phyloP scores from a whole-genome alignment of 345 rosid species.

The Murraya koenigii region DNA sequence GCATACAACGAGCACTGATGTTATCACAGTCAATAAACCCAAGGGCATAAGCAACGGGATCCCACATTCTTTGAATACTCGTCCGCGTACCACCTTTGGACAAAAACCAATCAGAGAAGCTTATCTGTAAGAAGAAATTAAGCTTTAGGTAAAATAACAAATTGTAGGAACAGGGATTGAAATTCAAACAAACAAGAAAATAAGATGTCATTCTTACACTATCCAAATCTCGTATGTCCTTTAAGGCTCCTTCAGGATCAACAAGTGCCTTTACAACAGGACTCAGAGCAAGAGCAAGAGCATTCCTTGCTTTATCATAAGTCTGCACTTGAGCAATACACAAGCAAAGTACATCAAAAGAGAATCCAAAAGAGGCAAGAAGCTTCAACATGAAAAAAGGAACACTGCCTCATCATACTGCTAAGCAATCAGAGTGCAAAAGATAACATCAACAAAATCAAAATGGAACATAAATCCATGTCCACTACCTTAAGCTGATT shows the following conservation, averaged over 20 bases:
- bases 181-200: slow-evolving; percentile 10
- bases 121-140: slow-evolving; percentile 52
- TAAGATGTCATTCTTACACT: slow-evolving; percentile 43
- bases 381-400: not conserved
- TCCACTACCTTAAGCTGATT: slow-evolving; percentile 77
- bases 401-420: not conserved
- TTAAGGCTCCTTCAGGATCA: slow-evolving; percentile 89
- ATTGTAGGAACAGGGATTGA: not conserved
- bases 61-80: slow-evolving; percentile 98
- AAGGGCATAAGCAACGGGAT: slow-evolving; percentile 99
- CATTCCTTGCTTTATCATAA: slow-evolving; percentile 93
- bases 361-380: not conserved
- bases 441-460: not conserved
- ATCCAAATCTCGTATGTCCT: slow-evolving; percentile 82
- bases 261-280: slow-evolving; percentile 93
- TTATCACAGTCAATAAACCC: slow-evolving; percentile 99
- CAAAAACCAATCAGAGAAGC: slow-evolving; percentile 98
- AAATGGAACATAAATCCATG: not conserved
- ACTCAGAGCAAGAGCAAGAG: slow-evolving; percentile 89
- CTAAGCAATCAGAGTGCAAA: not conserved
- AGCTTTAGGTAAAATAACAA: not conserved
- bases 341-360: slow-evolving; percentile 1
- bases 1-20: slow-evolving; percentile 99
- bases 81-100: slow-evolving; percentile 90
- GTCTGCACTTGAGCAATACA: slow-evolving; percentile 43